Evolutionary conservation across 2,329 filamentous ascomycete species (phyloP).

Genomic region (Teratosphaeria epicoccoides): DNA sequence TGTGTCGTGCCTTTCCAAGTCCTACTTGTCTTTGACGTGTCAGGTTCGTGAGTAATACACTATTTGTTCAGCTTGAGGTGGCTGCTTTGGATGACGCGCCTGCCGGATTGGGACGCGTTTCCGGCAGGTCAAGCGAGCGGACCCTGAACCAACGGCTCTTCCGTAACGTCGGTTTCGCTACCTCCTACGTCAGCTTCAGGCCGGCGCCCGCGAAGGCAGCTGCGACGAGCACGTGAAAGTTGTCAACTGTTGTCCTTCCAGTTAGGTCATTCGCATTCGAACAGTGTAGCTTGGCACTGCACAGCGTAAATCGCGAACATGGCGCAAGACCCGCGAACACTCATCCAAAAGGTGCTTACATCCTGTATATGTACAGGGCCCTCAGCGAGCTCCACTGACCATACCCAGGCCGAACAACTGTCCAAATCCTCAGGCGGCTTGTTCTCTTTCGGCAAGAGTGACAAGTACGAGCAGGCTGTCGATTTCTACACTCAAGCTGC

Average conservation of each 20-base stretch:
- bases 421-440: conserved; percentile 63
- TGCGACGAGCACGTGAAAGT: neutral
- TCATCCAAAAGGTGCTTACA: conserved; percentile 60
- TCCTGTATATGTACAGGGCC: too few species aligned
- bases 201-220: too few species aligned
- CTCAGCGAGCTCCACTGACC: neutral
- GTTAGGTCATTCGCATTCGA: too few species aligned
- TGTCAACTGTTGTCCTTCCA: neutral
- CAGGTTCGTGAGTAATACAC: too few species aligned
- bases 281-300: too few species aligned
- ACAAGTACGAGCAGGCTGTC: conserved; percentile 83
- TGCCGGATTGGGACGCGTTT: neutral
- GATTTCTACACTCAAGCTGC: conserved; percentile 81
- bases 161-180: neutral
- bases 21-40: too few species aligned
- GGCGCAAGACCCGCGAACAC: conserved; percentile 65
- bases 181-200: conserved; percentile 1
- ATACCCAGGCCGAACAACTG: conserved; percentile 71
- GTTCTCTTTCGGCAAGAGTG: conserved; percentile 78
- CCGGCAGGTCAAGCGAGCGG: neutral
- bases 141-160: neutral
- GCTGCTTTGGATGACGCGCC: conserved; percentile 3
- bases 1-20: neutral
- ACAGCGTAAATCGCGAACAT: conserved; percentile 35
- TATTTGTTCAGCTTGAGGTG: neutral